Conservation (phyloP, 148 eudicot species). For the Suaeda aralocaspica region DNA sequence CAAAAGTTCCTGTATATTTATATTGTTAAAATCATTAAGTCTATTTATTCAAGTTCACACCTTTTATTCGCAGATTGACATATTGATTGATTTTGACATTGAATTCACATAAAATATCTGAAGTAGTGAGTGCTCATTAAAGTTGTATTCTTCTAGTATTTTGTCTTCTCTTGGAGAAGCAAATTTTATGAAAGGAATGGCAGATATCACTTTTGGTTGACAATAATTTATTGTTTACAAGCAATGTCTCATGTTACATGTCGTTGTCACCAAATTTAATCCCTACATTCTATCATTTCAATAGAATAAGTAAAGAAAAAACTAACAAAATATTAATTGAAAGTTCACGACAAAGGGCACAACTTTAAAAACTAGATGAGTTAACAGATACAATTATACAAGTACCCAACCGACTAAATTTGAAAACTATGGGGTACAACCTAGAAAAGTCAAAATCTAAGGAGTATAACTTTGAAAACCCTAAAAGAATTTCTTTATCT, state of each 20-base stretch:
- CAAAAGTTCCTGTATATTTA: neutral
- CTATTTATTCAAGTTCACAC: neutral
- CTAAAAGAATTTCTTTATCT: no score
- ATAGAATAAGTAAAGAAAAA: no score
- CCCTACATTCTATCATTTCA: no score
- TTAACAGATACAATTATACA: no score
- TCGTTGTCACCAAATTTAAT: neutral
- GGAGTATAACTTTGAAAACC: no score
- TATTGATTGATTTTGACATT: neutral
- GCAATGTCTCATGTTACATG: neutral
- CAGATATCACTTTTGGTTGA: neutral
- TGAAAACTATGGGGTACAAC: no score
- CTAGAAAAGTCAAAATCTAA: no score
- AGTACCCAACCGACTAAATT: no score
- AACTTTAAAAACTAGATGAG: no score
- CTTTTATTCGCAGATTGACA: neutral
- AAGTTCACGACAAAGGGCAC: no score
- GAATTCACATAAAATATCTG: neutral
- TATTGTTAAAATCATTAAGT: neutral
- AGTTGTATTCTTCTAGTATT: neutral
- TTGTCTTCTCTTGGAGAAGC: neutral
- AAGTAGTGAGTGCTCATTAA: neutral
- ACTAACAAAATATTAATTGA: no score
- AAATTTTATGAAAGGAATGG: neutral
- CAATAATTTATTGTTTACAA: neutral